These are phyloP conservation scores for Candolleomyces efflorescens DNA, from an alignment of 768 basidiomycete species.

Conservation along the genomic window DNA sequence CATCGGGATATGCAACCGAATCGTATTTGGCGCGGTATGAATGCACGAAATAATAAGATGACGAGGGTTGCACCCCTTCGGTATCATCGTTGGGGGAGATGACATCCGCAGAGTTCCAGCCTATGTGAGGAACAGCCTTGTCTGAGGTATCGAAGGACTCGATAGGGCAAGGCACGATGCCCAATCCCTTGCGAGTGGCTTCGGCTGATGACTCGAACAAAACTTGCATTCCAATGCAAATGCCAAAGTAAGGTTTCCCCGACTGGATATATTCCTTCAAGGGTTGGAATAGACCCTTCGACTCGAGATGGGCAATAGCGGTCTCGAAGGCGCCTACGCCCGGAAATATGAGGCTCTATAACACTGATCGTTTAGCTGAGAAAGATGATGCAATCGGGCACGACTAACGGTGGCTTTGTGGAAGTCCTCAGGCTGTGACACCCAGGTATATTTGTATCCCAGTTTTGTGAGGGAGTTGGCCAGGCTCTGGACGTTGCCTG, in stretches of 20 bases:
- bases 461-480: conserved; percentile 86
- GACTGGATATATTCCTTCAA: conserved; percentile 78
- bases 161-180: conserved; percentile 79
- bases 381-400: conserved; percentile 6
- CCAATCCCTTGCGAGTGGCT: conserved; percentile 71
- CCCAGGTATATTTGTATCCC: conserved; percentile 88
- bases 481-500: conserved; percentile 90
- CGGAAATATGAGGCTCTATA: conserved; percentile 90
- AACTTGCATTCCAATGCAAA: conserved; percentile 98
- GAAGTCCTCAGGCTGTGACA: conserved; percentile 77
- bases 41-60: conserved; percentile 96
- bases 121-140: conserved; percentile 96
- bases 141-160: conserved; percentile 61
- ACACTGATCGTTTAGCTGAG: conserved; percentile 5
- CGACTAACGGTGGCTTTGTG: conserved; percentile 80
- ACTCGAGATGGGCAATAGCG: conserved; percentile 72
- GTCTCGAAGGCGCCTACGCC: conserved; percentile 93
- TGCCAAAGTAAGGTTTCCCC: conserved; percentile 93
- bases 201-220: conserved; percentile 88
- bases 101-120: conserved; percentile 83
- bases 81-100: conserved; percentile 41
- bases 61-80: conserved; percentile 45
- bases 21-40: conserved; percentile 85
- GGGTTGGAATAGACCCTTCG: conserved; percentile 74
- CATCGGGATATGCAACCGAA: conserved; percentile 45